Percentiles rank a stretch among this genome's conserved stretches.
These are phyloP conservation scores for Leishmania aethiopica DNA, from an alignment of 208 protist species.

Conservation along the genomic window DNA sequence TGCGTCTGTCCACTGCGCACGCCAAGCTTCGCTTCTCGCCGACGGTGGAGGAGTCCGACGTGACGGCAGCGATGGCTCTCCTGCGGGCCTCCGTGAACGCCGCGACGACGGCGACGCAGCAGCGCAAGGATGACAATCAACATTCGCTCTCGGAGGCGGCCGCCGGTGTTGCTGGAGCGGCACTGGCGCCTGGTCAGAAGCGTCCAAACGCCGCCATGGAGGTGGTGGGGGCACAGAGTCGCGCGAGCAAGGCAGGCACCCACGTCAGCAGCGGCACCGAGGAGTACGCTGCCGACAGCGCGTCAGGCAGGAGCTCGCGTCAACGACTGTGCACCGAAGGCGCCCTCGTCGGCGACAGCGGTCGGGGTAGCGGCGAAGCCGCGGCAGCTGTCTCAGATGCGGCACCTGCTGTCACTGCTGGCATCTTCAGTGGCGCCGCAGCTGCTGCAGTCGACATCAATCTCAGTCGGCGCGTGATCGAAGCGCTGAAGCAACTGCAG, in stretches of 20 bases:
- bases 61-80: constrained; percentile 85
- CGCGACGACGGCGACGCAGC: constrained; percentile 64
- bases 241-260: neutral
- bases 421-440: constrained; percentile 5
- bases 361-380: neutral
- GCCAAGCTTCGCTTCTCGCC: constrained; percentile 93
- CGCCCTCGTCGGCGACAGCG: neutral
- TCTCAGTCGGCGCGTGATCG: constrained; percentile 44
- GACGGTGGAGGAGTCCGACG: constrained; percentile 86
- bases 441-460: constrained; percentile 10
- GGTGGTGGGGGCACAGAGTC: neutral
- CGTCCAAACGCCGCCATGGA: constrained; percentile 20
- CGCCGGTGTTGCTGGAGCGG: neutral
- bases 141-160: constrained; percentile 38
- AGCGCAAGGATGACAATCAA: constrained; percentile 71
- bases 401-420: neutral
- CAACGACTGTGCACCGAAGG: neutral
- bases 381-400: neutral
- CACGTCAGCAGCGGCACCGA: neutral
- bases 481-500: constrained; percentile 62
- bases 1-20: constrained; percentile 95
- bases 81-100: constrained; percentile 85
- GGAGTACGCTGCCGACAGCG: neutral
- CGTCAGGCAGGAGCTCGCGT: neutral
- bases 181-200: constrained; percentile 19